Evolutionary conservation across 2,329 filamentous ascomycete species (phyloP).

Genomic region (Fusarium sp.): DNA sequence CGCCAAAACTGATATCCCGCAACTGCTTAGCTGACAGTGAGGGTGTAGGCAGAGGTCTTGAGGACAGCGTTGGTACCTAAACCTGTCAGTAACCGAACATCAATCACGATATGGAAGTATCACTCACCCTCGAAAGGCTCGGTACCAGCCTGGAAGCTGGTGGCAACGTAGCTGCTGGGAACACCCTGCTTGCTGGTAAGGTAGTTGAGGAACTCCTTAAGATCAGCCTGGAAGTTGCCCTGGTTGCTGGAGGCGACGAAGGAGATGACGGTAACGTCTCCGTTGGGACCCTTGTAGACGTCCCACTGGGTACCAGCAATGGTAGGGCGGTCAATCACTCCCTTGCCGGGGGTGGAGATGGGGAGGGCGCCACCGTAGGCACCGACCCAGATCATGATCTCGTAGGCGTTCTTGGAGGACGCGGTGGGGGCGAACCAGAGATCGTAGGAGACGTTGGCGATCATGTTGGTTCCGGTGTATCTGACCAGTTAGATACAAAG

Average conservation of each 20-base stretch:
- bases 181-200: slow-evolving; percentile 57
- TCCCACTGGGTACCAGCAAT: slow-evolving; percentile 64
- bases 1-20: background rate
- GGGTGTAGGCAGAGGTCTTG: slow-evolving; percentile 25
- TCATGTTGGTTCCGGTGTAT: slow-evolving; percentile 47
- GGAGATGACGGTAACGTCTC: slow-evolving; percentile 65
- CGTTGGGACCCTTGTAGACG: slow-evolving; percentile 68
- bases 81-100: background rate
- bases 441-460: slow-evolving; percentile 68
- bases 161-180: slow-evolving; percentile 34
- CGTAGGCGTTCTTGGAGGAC: slow-evolving; percentile 58
- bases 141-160: slow-evolving; percentile 53
- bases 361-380: slow-evolving; percentile 65
- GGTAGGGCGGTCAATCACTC: slow-evolving; percentile 52
- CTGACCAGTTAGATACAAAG: slow-evolving; percentile 34
- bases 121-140: slow-evolving; percentile 61
- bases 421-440: slow-evolving; percentile 62
- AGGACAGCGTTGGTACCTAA: slow-evolving; percentile 36
- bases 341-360: slow-evolving; percentile 48
- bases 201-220: slow-evolving; percentile 65
- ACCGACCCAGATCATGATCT: slow-evolving; percentile 71
- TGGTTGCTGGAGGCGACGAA: slow-evolving; percentile 55
- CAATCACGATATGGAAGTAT: accelerated
- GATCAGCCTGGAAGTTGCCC: slow-evolving; percentile 63
- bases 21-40: slow-evolving; percentile 28